Conservation (phyloP, 2,329 filamentous ascomycete genomes). For the Diaporthe eres region DNA sequence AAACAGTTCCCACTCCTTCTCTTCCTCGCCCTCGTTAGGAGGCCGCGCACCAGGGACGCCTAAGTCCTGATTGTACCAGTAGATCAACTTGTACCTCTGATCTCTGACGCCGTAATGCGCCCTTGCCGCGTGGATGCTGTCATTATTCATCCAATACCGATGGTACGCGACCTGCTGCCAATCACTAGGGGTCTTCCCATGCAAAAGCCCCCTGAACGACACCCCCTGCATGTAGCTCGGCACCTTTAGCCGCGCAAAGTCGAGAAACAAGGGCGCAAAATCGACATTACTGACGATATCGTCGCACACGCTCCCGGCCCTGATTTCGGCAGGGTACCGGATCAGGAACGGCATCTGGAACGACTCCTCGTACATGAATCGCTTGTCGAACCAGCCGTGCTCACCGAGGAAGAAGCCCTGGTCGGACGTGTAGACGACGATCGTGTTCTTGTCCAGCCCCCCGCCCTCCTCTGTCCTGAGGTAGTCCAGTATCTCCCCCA, state of each 20-base stretch:
- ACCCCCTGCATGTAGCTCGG: constrained; percentile 68
- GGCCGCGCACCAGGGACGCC: constrained; percentile 59
- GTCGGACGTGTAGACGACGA: constrained; percentile 68
- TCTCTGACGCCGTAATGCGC: constrained; percentile 68
- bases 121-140: constrained; percentile 63
- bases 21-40: constrained; percentile 51
- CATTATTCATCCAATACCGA: constrained; percentile 69
- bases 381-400: constrained; percentile 71
- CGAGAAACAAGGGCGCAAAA: constrained; percentile 65
- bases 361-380: constrained; percentile 70
- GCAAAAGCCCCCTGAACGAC: constrained; percentile 57
- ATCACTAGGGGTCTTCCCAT: constrained; percentile 54
- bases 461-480: constrained; percentile 55
- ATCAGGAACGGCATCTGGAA: constrained; percentile 70
- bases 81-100: constrained; percentile 68
- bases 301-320: constrained; percentile 54
- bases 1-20: constrained; percentile 69
- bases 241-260: constrained; percentile 56
- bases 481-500: constrained; percentile 62
- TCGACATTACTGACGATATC: constrained; percentile 69
- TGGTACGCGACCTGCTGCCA: constrained; percentile 69
- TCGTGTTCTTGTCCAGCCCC: constrained; percentile 59
- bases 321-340: constrained; percentile 60
- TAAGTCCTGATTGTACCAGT: constrained; percentile 68
- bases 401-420: constrained; percentile 71